These are phyloP conservation scores for Geotrichum australiense DNA, from an alignment of 1,139 yeast species.

Conservation along the genomic window DNA sequence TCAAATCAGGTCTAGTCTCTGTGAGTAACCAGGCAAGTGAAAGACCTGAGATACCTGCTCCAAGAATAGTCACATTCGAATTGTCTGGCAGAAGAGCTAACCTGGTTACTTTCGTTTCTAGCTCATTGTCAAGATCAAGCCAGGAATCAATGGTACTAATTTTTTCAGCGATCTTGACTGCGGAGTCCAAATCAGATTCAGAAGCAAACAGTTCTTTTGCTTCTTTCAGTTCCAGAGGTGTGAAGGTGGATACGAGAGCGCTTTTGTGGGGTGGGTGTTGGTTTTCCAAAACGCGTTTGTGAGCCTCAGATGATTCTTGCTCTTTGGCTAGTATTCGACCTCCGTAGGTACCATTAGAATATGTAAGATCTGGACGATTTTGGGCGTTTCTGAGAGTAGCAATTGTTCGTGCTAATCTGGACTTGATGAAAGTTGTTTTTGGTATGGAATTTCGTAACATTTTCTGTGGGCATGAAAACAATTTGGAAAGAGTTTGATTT, in stretches of 20 bases:
- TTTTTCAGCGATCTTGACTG: conserved; percentile 8
- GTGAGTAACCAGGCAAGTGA: conserved; percentile 68
- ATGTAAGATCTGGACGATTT: conserved; percentile 10
- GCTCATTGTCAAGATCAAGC: conserved; percentile 18
- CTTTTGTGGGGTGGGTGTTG: conserved; percentile 13
- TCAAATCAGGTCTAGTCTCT: conserved; percentile 56
- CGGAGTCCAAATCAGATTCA: conserved; percentile 10
- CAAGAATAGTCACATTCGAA: conserved; percentile 43
- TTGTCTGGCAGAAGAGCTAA: conserved; percentile 26
- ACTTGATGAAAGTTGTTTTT: too few species aligned
- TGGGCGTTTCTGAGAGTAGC: conserved; percentile 2
- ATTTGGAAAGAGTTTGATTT: too few species aligned
- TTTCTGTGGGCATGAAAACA: too few species aligned
- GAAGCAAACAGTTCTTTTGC: conserved; percentile 6
- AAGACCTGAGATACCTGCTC: conserved; percentile 86
- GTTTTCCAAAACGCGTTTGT: conserved; percentile 14
- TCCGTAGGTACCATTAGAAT: conserved; percentile 15
- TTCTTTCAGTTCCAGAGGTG: conserved; percentile 1
- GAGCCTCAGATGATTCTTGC: conserved; percentile 14
- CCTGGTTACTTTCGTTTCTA: conserved; percentile 28
- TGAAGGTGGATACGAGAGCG: conserved; percentile 11
- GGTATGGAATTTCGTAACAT: too few species aligned
- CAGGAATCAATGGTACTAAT: conserved; percentile 9
- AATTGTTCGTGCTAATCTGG: too few species aligned
- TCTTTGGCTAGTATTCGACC: conserved; percentile 15